Conservation (phyloP, 1,139 yeast species). For the Kodamaea sp. region DNA sequence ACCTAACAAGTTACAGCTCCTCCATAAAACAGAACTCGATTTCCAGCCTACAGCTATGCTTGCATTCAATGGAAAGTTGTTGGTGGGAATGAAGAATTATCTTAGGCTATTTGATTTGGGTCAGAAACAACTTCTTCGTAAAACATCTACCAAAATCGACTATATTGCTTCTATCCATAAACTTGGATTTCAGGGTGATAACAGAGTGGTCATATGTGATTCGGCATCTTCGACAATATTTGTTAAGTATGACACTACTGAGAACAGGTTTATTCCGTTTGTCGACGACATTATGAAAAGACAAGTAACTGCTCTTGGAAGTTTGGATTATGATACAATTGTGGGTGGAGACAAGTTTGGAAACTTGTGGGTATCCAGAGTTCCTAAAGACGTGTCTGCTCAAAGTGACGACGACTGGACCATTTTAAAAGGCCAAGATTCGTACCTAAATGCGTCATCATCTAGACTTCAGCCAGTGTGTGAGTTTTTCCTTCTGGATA, state of each 20-base stretch:
- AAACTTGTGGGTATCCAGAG: constrained; percentile 65
- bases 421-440: constrained; percentile 40
- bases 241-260: constrained; percentile 51
- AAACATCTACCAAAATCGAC: constrained; percentile 48
- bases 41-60: constrained; percentile 50
- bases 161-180: constrained; percentile 48
- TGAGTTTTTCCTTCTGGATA: constrained; percentile 71
- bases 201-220: constrained; percentile 71
- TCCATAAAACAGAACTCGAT: constrained; percentile 66
- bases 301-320: constrained; percentile 58
- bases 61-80: constrained; percentile 59
- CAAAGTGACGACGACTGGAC: constrained; percentile 53
- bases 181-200: constrained; percentile 52
- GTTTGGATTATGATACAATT: constrained; percentile 74
- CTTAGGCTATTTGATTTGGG: constrained; percentile 76
- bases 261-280: constrained; percentile 59
- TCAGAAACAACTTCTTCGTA: constrained; percentile 71
- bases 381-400: constrained; percentile 47
- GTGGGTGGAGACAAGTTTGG: constrained; percentile 93
- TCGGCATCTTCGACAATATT: constrained; percentile 59
- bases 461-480: constrained; percentile 54
- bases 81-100: constrained; percentile 58
- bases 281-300: constrained; percentile 72
- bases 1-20: constrained; percentile 38
- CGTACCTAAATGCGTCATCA: constrained; percentile 51